phyloP scores from a whole-genome alignment of 2,329 filamentous ascomycete genomes.

The Fusarium mangiferae region DNA sequence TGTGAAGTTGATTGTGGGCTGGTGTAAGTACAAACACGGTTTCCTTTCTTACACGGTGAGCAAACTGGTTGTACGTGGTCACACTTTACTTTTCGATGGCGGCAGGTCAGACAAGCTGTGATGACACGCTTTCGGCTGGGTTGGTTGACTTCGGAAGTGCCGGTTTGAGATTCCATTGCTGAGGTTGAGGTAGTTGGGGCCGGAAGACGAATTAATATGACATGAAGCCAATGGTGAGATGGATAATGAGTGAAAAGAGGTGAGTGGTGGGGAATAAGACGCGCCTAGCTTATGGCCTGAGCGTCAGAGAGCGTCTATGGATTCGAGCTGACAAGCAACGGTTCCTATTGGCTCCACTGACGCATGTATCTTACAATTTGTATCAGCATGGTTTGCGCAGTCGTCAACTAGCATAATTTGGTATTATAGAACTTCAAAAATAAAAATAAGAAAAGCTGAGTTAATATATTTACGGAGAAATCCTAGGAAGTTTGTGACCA shows the following conservation, averaged over 20 bases:
- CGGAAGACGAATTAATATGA: no score
- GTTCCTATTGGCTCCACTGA: neutral
- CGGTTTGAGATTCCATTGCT: neutral
- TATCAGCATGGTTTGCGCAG: neutral
- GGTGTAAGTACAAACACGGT: neutral
- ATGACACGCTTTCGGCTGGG: neutral
- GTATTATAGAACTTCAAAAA: fast-evolving
- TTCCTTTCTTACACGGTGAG: constrained; percentile 1
- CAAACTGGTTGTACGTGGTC: neutral
- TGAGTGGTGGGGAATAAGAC: neutral
- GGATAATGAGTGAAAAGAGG: neutral
- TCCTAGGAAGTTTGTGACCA: no score
- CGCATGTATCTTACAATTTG: neutral
- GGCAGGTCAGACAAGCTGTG: neutral
- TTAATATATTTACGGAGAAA: no score
- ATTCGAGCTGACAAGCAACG: neutral
- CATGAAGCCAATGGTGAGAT: neutral
- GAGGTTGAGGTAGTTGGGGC: neutral
- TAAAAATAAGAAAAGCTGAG: no score
- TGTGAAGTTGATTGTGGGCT: neutral
- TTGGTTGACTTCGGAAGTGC: neutral
- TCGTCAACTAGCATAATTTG: neutral
- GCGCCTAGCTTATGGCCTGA: neutral
- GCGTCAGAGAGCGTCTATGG: neutral
- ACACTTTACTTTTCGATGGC: neutral